phyloP scores from a whole-genome alignment of 2,329 filamentous ascomycete genomes.

The Pleomassaria siparia region DNA sequence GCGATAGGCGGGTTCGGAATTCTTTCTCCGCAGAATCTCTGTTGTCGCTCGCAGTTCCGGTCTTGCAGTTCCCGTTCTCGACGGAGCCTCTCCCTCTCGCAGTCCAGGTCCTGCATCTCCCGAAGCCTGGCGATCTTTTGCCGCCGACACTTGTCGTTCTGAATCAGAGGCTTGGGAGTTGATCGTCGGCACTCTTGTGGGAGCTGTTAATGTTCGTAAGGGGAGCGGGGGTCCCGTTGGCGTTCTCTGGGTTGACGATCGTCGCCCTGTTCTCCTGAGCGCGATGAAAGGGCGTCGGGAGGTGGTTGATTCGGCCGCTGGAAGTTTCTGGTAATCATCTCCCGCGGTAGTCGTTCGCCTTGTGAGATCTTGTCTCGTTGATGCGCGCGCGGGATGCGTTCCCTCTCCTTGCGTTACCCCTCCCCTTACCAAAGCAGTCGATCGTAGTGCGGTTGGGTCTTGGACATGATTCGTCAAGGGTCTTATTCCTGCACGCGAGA shows the following conservation, averaged over 20 bases:
- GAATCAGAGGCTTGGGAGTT: neutral
- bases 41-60: neutral
- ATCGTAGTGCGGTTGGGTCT: neutral
- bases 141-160: too few relatives aligned
- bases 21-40: neutral
- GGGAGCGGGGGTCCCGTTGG: neutral
- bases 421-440: neutral
- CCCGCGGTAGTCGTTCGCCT: conserved; percentile 1
- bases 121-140: neutral
- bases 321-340: conserved; percentile 3
- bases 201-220: conserved; percentile 5
- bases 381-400: neutral
- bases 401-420: neutral
- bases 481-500: neutral
- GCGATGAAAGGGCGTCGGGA: conserved; percentile 10
- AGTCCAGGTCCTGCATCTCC: neutral
- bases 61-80: neutral
- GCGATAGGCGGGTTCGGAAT: neutral
- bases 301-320: neutral
- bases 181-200: conserved; percentile 2
- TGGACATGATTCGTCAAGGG: neutral
- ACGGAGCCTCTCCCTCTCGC: neutral
- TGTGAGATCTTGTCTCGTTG: neutral
- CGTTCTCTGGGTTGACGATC: conserved; percentile 7
- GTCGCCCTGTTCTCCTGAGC: conserved; percentile 6